Conservation (phyloP, 2,329 filamentous ascomycete species). For the Coniochaeta pulveracea region DNA sequence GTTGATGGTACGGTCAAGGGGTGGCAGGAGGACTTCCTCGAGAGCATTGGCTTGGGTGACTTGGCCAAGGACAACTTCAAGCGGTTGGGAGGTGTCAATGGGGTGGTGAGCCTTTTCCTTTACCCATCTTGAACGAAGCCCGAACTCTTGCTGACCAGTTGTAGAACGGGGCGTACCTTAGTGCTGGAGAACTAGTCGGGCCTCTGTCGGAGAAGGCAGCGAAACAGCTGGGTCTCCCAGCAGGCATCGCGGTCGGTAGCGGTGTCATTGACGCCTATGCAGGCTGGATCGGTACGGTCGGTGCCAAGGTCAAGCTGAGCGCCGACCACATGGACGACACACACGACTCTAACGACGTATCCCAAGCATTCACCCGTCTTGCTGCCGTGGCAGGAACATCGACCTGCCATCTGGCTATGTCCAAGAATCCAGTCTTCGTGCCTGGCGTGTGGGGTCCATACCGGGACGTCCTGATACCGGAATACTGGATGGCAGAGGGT, state of each 20-base stretch:
- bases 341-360: constrained; percentile 69
- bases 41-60: constrained; percentile 75
- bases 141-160: constrained; percentile 8
- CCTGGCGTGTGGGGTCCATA: constrained; percentile 96
- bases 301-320: constrained; percentile 76
- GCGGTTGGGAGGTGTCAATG: constrained; percentile 87
- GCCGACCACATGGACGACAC: constrained; percentile 55
- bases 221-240: constrained; percentile 68
- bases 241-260: constrained; percentile 85
- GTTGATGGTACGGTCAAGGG: constrained; percentile 96
- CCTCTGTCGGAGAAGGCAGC: constrained; percentile 75
- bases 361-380: constrained; percentile 83
- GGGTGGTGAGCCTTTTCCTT: constrained; percentile 65
- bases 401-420: constrained; percentile 96
- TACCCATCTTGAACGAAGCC: constrained; percentile 6
- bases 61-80: constrained; percentile 79
- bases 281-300: constrained; percentile 98
- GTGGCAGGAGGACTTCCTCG: constrained; percentile 93
- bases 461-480: constrained; percentile 81
- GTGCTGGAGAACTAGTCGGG: constrained; percentile 84
- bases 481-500: constrained; percentile 94
- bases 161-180: constrained; percentile 84
- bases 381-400: constrained; percentile 94
- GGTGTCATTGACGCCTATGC: constrained; percentile 98
- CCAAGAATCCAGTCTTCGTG: constrained; percentile 83